A percentile compares a stretch with the other conserved stretches of the same genome.
Evolutionary conservation across 1,284 basidiomycete genomes (phyloP).

Genomic region (Tremellales sp.): DNA sequence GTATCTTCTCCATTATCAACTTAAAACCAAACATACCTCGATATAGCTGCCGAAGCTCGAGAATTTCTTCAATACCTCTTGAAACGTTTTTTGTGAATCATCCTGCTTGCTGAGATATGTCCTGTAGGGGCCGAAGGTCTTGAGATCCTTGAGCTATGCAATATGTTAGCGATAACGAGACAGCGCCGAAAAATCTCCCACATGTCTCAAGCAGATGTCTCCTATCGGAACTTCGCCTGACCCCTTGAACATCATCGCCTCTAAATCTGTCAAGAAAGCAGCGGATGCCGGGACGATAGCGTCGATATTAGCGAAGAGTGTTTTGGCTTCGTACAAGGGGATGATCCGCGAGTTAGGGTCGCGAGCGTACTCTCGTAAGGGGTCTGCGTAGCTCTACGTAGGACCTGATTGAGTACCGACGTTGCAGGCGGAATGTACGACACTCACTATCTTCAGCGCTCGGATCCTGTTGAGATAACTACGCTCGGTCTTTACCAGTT

Average conservation of each 20-base stretch:
- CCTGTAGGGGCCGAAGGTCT: slow-evolving; percentile 84
- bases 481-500: slow-evolving; percentile 45
- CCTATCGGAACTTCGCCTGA: slow-evolving; percentile 64
- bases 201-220: slow-evolving; percentile 77
- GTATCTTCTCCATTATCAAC: neutral
- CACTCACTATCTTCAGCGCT: slow-evolving; percentile 41
- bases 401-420: slow-evolving; percentile 1
- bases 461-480: slow-evolving; percentile 43
- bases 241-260: slow-evolving; percentile 60
- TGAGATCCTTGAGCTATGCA: slow-evolving; percentile 64
- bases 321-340: slow-evolving; percentile 83
- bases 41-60: slow-evolving; percentile 74
- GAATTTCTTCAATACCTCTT: slow-evolving; percentile 72
- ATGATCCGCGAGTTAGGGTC: slow-evolving; percentile 82
- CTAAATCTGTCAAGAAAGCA: slow-evolving; percentile 78
- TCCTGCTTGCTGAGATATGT: slow-evolving; percentile 89
- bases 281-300: slow-evolving; percentile 81
- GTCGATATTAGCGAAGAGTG: slow-evolving; percentile 90
- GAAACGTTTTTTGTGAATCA: slow-evolving; percentile 85
- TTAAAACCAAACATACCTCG: slow-evolving; percentile 59
- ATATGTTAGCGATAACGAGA: neutral
- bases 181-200: slow-evolving; percentile 29
- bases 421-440: neutral
- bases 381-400: slow-evolving; percentile 75
- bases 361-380: slow-evolving; percentile 76